Percentiles rank a stretch among this genome's conserved stretches.
phyloP scores from a whole-genome alignment of 2,329 filamentous ascomycete genomes.

The Madurella fahalii region DNA sequence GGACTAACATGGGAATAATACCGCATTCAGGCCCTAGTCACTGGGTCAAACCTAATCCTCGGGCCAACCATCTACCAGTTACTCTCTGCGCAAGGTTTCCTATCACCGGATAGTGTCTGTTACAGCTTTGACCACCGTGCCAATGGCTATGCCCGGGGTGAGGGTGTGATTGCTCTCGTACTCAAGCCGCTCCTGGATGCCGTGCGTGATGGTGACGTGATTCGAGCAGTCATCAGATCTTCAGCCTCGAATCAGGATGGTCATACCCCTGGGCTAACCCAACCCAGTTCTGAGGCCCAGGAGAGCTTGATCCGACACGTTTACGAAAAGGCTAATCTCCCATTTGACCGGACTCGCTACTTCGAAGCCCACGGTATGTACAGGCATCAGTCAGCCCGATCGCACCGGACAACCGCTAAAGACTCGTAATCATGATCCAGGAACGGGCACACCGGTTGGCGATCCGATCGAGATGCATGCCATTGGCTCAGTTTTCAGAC shows the following conservation, averaged over 20 bases:
- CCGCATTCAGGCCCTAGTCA: neutral
- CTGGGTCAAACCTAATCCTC: neutral
- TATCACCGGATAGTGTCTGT: constrained; percentile 16
- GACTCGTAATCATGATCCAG: neutral
- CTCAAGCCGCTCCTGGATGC: constrained; percentile 49
- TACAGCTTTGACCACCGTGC: constrained; percentile 38
- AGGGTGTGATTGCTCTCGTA: constrained; percentile 47
- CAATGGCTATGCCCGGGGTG: constrained; percentile 49
- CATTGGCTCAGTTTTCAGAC: neutral
- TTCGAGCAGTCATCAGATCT: constrained; percentile 37
- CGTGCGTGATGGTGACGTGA: constrained; percentile 37
- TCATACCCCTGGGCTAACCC: constrained; percentile 28
- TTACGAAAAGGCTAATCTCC: neutral
- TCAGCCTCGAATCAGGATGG: constrained; percentile 31
- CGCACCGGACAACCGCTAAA: neutral
- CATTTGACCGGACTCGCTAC: neutral
- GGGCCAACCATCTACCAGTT: neutral
- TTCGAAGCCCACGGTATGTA: neutral
- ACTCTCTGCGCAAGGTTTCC: constrained; percentile 26
- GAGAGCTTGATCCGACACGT: constrained; percentile 29
- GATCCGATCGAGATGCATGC: neutral
- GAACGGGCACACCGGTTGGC: neutral
- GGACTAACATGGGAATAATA: neutral
- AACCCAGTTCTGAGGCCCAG: constrained; percentile 32
- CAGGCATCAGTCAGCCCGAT: neutral